Evolutionary conservation across 768 basidiomycete species (phyloP), one percentile per base, ranked within the genome.

Genomic region (Hygrocybe coccinea): DNA sequence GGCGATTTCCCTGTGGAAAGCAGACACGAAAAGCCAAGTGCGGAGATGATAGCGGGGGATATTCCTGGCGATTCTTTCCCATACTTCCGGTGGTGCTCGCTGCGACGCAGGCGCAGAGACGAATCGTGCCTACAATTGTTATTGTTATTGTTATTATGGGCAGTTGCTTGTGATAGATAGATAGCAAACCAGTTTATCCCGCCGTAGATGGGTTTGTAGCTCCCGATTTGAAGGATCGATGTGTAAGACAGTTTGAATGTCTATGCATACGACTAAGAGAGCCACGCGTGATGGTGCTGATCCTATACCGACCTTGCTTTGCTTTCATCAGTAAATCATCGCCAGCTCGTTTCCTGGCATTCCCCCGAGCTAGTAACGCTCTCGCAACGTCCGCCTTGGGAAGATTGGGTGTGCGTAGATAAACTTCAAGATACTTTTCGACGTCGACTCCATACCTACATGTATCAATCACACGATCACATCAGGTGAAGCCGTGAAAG

Each of bases 21-120:
- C 68, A 2, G 84, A 85, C 24, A 86, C 76, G 53, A 76, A 84
- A 38, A 86, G 76, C 85, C 84, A 87, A 14, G 77, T 79, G n/a
- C 86, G 79, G 29, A 87, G 79, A 64, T 85, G 79, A 59, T 82
- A 81, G 14, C 85, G 79, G 6, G 85, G 84, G 39, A 81, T 82
- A 59, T 79, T 77, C 50, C 72, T 67, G 5, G 85, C 85, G 41
- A 87, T 83, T 12, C 78, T 74, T 59, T 84, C 83, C 85, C 86
- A 87, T 39, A 87, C 76, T 69, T 87, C 86, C 6, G 75, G 71
- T 0, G 86, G 85, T 15, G 79, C 77, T 19, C 84, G 80, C 57
- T 80, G 83, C 2, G 79, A 81, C 2, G 84, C 81, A 2, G 85
- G 83, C 55, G 79, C 78, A 59, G 74, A 68, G 38, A 72, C 67